Evolutionary conservation across 1,284 basidiomycete genomes (phyloP).

Genomic region (Cutaneotrichosporon sp.): DNA sequence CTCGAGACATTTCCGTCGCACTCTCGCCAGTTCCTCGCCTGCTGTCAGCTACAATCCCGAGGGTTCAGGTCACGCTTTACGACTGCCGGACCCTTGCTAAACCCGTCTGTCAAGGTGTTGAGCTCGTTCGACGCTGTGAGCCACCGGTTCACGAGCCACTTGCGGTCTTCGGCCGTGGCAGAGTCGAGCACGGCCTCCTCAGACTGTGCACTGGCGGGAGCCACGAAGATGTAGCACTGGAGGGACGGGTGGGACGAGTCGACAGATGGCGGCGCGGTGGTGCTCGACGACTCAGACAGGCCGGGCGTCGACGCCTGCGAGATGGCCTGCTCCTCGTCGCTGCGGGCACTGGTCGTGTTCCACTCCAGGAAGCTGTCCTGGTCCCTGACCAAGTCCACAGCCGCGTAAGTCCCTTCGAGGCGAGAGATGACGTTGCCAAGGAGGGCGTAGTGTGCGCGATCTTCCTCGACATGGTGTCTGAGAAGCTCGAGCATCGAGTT

Average conservation of each 20-base stretch:
- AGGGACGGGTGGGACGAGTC: slow-evolving; percentile 10
- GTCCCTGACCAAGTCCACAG: slow-evolving; percentile 20
- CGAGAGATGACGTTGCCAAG: slow-evolving; percentile 22
- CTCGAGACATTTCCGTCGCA: slow-evolving; percentile 14
- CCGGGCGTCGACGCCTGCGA: background rate
- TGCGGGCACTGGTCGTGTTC: slow-evolving; percentile 8
- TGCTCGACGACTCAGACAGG: slow-evolving; percentile 6
- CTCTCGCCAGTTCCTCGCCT: slow-evolving; percentile 13
- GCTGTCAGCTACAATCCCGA: background rate
- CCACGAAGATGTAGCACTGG: slow-evolving; percentile 8
- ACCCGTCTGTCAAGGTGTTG: slow-evolving; percentile 12
- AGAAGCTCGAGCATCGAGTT: slow-evolving; percentile 23
- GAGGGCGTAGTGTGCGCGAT: slow-evolving; percentile 20
- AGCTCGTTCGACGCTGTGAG: slow-evolving; percentile 8
- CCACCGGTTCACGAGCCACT: slow-evolving; percentile 31
- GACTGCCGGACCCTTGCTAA: slow-evolving; percentile 11
- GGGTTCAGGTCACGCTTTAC: slow-evolving; percentile 16
- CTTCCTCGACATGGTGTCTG: slow-evolving; percentile 28
- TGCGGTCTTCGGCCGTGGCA: slow-evolving; percentile 20
- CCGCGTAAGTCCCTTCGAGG: slow-evolving; percentile 17
- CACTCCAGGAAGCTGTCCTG: slow-evolving; percentile 39
- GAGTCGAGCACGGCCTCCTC: slow-evolving; percentile 19
- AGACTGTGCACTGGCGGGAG: slow-evolving; percentile 14
- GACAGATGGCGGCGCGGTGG: background rate
- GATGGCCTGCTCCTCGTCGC: background rate